These are phyloP conservation scores for Noccaea bulbosa DNA, from an alignment of 345 rosid species.

Conservation along the genomic window DNA sequence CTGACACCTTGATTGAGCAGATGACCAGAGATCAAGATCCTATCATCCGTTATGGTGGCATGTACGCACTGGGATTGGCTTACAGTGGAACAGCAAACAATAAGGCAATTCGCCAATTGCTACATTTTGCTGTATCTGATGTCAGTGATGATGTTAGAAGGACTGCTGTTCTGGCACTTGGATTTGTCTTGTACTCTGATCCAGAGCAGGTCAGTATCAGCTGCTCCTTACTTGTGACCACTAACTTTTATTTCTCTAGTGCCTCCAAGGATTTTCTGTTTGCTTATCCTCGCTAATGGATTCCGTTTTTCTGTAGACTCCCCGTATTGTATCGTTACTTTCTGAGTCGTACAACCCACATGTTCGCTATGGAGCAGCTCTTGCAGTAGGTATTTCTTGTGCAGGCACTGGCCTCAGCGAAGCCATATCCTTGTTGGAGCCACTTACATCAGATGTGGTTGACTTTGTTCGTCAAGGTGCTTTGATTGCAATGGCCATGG, in stretches of 20 bases:
- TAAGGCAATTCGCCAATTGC: constrained; percentile 96
- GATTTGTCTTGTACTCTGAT: constrained; percentile 95
- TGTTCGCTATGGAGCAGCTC: constrained; percentile 99
- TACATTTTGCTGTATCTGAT: constrained; percentile 99
- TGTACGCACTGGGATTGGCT: constrained; percentile 98
- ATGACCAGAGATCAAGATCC: constrained; percentile 99
- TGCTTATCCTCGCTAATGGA: constrained; percentile 12
- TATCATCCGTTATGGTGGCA: constrained; percentile 96
- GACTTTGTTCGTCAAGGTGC: constrained; percentile 99
- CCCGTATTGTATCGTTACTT: constrained; percentile 90
- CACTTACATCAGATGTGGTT: constrained; percentile 94
- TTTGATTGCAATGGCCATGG: constrained; percentile 99
- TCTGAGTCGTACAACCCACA: constrained; percentile 99
- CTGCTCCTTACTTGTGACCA: constrained; percentile 22
- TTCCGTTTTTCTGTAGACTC: constrained; percentile 68
- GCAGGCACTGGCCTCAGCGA: constrained; percentile 99
- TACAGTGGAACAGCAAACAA: constrained; percentile 98
- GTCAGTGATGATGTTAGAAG: constrained; percentile 98
- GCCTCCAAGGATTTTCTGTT: constrained; percentile 1
- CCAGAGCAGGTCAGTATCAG: constrained; percentile 81
- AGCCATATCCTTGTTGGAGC: constrained; percentile 98
- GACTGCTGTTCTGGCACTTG: constrained; percentile 98
- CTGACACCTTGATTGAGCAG: constrained; percentile 97
- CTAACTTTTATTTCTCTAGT: constrained; percentile 13
- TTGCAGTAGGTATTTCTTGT: constrained; percentile 99